These are phyloP conservation scores for Baorangia bicolor DNA, from an alignment of 768 basidiomycete species.

Conservation along the genomic window DNA sequence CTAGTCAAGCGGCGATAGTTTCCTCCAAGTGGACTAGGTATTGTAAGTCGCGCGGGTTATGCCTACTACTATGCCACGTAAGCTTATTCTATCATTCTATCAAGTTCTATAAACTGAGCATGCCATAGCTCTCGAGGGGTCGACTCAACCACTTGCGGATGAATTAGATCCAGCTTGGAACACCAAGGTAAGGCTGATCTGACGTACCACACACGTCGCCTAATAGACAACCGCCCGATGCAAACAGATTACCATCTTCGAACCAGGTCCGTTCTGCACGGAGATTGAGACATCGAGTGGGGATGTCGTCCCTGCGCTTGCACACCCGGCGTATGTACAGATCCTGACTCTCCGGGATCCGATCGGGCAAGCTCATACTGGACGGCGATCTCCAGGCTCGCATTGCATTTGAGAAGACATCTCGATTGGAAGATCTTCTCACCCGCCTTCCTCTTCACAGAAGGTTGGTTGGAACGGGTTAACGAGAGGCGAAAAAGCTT, in stretches of 20 bases:
- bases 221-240: not conserved
- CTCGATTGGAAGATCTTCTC: constrained; percentile 11
- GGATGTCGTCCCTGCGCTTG: too few relatives aligned
- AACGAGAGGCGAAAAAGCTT: constrained; percentile 10
- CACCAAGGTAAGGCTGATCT: not conserved
- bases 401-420: constrained; percentile 12
- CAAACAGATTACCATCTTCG: constrained; percentile 3
- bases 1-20: too few relatives aligned
- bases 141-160: constrained; percentile 22
- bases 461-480: not conserved
- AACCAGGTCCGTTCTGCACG: constrained; percentile 18
- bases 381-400: too few relatives aligned
- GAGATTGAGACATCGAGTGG: not conserved
- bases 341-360: constrained; percentile 6
- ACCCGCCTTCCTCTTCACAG: constrained; percentile 10
- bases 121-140: constrained; percentile 21
- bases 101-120: too few relatives aligned
- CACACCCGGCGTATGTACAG: constrained; percentile 1
- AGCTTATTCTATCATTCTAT: too few relatives aligned
- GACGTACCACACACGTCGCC: not conserved
- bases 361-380: not conserved
- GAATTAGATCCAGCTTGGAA: constrained; percentile 33
- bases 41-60: too few relatives aligned
- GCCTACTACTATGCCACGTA: too few relatives aligned
- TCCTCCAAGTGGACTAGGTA: too few relatives aligned